Evolutionary conservation across 2,329 filamentous ascomycete species (phyloP).

Genomic region (Phoma herbarum): DNA sequence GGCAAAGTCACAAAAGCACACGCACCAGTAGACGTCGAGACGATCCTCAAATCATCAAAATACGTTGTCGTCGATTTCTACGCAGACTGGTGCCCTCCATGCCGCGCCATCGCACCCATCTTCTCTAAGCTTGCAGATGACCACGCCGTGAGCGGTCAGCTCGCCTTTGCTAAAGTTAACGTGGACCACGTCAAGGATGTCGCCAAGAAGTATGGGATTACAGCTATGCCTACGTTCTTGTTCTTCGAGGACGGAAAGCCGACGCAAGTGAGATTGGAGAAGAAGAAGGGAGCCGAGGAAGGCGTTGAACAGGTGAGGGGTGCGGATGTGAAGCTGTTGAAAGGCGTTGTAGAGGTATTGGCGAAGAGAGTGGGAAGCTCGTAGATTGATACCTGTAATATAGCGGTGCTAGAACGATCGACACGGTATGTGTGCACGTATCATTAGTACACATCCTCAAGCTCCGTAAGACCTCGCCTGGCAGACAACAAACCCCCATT

Average conservation of each 20-base stretch:
- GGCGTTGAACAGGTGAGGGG: constrained; percentile 11
- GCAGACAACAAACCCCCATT: no score
- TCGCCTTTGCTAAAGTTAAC: constrained; percentile 64
- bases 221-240: constrained; percentile 49
- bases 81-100: constrained; percentile 62
- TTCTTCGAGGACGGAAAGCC: constrained; percentile 27
- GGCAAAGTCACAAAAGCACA: constrained; percentile 6
- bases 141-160: constrained; percentile 53
- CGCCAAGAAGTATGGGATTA: constrained; percentile 57
- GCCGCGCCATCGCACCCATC: constrained; percentile 60
- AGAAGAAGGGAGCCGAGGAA: constrained; percentile 15
- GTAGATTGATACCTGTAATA: not conserved
- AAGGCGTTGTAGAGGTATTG: constrained; percentile 22
- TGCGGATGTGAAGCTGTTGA: constrained; percentile 19
- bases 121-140: constrained; percentile 60
- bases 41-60: not conserved
- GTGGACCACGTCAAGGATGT: constrained; percentile 60
- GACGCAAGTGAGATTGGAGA: constrained; percentile 25
- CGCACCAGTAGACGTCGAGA: not conserved
- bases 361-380: constrained; percentile 8
- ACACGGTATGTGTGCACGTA: not conserved
- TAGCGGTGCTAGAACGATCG: not conserved
- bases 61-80: constrained; percentile 21
- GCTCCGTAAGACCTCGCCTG: no score
- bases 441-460: no score